Base-by-base conservation (phyloP, 164 flowering plant genomes). In the Malania oleifera region DNA sequence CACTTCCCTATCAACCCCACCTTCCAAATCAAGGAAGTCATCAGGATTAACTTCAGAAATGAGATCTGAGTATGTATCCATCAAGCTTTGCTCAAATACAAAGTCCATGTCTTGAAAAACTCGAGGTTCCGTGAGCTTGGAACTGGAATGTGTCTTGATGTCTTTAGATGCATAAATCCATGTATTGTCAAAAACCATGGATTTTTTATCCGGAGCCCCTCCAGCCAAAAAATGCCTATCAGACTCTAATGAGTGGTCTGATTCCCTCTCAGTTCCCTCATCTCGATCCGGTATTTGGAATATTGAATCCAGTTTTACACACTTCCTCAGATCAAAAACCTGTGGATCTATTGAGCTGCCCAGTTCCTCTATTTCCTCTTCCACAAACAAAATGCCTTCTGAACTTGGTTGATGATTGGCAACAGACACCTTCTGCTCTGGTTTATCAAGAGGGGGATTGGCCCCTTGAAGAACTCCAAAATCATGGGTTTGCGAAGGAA, bases 331-430 rank as follows among this genome's bases (percentile, higher is more conserved):
- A 79, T 86, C 88, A 50, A 69, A 39, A 25, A 84, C 75, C n/a
- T 63, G 64, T 29, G 91, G 73, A 61, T 80, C 85, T 10, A 45
- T 22, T 17, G 74, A 59, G n/a, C 31, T 19, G 29, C 27, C 70
- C 15, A 73, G 74, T 2, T 82, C 91, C 52, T 74, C 76, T 17
- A 80, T 73, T 73, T 80, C 96, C 72, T 89, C 96, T 59, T 81
- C 98, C 74, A 52, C 80, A 47, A 83, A 86, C 8, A 37, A 34
- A 57, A 80, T 74, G 41, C 89, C 92, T 56, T 70, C 54, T n/a
- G 75, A 74, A 56, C 75, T 76, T 27, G 67, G 69, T 3, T 24
- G 20, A 67, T 73, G 68, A 61, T 56, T 57, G 19, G 27, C 59
- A 14, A 34, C 24, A 46, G 73, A 47, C 24, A 66, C 59, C 47